Percentiles rank a stretch among this genome's conserved stretches.
These are phyloP conservation scores for Spinacia oleracea DNA, from an alignment of 179 eudicot species.

Conservation along the genomic window DNA sequence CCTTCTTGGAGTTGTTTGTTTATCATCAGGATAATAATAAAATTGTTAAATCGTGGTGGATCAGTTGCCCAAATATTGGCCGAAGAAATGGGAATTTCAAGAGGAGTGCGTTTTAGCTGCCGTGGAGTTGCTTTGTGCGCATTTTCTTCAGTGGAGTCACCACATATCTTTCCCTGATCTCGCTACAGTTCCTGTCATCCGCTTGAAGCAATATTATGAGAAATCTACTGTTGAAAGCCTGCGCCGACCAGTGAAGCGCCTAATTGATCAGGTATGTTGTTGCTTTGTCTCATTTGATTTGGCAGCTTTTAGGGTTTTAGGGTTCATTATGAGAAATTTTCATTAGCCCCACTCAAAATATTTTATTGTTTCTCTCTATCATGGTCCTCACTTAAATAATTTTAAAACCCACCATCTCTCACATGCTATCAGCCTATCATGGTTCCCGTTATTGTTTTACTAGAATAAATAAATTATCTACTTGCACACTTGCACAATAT, in stretches of 20 bases:
- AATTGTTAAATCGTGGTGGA: conserved; percentile 18
- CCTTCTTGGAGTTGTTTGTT: neutral
- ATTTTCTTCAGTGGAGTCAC: conserved; percentile 86
- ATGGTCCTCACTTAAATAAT: too few species aligned
- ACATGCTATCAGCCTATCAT: too few species aligned
- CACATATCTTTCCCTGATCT: conserved; percentile 93
- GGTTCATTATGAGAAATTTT: too few species aligned
- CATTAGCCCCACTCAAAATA: too few species aligned
- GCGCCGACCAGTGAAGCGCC: conserved; percentile 65
- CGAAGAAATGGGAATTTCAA: conserved; percentile 68
- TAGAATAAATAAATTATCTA: too few species aligned
- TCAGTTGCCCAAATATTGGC: conserved; percentile 83
- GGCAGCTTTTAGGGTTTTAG: too few species aligned
- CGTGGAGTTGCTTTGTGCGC: conserved; percentile 64
- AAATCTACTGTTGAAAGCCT: conserved; percentile 54
- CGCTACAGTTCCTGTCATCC: conserved; percentile 73
- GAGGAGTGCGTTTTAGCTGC: conserved; percentile 65
- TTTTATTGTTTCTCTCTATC: too few species aligned
- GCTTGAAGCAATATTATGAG: conserved; percentile 66
- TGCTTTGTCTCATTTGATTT: neutral
- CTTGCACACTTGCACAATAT: too few species aligned
- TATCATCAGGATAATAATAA: neutral
- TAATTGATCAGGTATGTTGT: conserved; percentile 77
- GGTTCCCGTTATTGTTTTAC: too few species aligned
- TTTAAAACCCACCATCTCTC: too few species aligned